Base-by-base conservation (phyloP, 2,329 filamentous ascomycete species). In the Monilinia laxa region DNA sequence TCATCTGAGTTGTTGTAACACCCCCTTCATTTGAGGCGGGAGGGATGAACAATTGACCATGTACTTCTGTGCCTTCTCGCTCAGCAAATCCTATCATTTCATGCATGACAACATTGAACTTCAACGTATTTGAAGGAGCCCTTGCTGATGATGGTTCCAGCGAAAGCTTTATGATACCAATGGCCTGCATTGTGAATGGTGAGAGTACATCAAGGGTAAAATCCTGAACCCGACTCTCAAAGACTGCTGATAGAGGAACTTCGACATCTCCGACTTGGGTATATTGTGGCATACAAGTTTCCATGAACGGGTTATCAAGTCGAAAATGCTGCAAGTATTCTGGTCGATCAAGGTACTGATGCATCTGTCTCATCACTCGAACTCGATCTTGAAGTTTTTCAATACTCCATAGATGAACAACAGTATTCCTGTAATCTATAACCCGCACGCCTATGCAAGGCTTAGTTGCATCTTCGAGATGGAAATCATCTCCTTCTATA, bases 101-200 rank as follows among this genome's bases (percentile, higher is more conserved):
- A 75, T 96, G 93, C 92, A 99, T 97, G 42, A 98, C 93, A 6
- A 98, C 93, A 74, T 98, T 99, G 80, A 99, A 99, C 77, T 98
- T 99, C 67, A 98, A 81, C 2, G 92, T 97, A 67, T 91, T 95
- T 16, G 92, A 91, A 18, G 95, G 95, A 4, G 93, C 94, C 74
- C 96, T 89, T 2, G 94, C 93, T 58, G 92, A 94, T 0, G 94
- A 98, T 18, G 95, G 95, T 76, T 99, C 95, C 9, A 99, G 81
- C 0, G 94, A 94, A 49, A 99, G 81, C 74, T 93, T 91, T 71
- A 99, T 87, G 65, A 97, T 94, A 55, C 94, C 95, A 68, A 98
- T 87, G 11, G 92, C 91, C 73, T 93, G 93, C 35, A 90, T 91
- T 0, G 95, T 99, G 74, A 97, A 96, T 2, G 94, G 93, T 0